phyloP scores from a whole-genome alignment of 495 filamentous ascomycete species.

The Bacidia rubella region DNA sequence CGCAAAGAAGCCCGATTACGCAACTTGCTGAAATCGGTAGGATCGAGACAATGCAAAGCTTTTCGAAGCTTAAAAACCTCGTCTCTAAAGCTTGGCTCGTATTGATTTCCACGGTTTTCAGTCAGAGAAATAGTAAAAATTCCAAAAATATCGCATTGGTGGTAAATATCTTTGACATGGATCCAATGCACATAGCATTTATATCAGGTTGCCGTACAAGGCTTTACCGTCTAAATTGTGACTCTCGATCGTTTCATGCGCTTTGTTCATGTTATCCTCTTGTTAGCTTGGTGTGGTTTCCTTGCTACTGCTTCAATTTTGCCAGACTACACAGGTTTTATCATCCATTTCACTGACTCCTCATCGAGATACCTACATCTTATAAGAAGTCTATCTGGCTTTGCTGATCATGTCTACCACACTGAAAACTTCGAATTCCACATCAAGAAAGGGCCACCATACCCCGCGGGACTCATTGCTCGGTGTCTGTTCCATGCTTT shows the following conservation, averaged over 20 bases:
- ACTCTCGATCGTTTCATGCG: neutral
- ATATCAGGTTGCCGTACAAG: too few species aligned
- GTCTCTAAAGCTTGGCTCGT: too few species aligned
- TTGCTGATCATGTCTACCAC: neutral
- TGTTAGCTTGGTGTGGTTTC: too few species aligned
- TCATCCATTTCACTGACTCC: neutral
- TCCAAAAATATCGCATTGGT: too few species aligned
- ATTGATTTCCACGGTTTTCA: too few species aligned
- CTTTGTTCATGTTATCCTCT: neutral
- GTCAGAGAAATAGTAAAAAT: too few species aligned
- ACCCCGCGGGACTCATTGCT: neutral
- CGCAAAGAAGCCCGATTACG: neutral
- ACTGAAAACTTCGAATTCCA: neutral
- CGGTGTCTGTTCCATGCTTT: neutral
- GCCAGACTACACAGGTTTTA: neutral
- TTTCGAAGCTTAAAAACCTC: neutral
- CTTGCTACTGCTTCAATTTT: neutral
- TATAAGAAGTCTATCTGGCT: neutral
- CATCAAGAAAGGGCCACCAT: neutral
- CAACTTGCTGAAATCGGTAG: neutral
- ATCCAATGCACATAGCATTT: too few species aligned
- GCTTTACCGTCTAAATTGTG: too few species aligned
- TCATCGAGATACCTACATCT: neutral
- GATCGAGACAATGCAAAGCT: neutral
- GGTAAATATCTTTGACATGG: too few species aligned